Percentiles rank a stretch among this genome's conserved stretches.
These are phyloP conservation scores for Trypanosoma platydactyli DNA, from an alignment of 208 protist genomes.

Conservation along the genomic window DNA sequence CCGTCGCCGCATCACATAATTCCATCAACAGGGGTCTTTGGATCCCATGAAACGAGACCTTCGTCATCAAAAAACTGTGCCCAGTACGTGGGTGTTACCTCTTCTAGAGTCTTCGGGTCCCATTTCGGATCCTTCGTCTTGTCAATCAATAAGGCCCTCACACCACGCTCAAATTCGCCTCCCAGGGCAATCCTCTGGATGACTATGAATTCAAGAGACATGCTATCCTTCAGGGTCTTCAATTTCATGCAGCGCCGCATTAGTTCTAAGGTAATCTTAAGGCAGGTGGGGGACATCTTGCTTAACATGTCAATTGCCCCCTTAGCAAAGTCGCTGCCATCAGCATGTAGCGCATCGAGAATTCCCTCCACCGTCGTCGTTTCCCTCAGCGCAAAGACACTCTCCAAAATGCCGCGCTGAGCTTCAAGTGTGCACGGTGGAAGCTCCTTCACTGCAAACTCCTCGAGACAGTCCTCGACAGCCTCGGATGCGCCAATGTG, in stretches of 20 bases:
- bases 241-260: constrained; percentile 34
- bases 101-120: constrained; percentile 46
- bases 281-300: constrained; percentile 49
- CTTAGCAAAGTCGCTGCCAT: constrained; percentile 33
- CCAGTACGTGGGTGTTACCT: constrained; percentile 39
- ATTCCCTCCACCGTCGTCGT: constrained; percentile 44
- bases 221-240: constrained; percentile 31
- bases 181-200: constrained; percentile 30
- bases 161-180: constrained; percentile 74
- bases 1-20: background rate
- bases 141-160: constrained; percentile 74
- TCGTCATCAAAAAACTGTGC: constrained; percentile 19
- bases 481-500: constrained; percentile 30
- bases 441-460: constrained; percentile 32
- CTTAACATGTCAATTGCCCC: constrained; percentile 28
- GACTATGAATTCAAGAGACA: constrained; percentile 37
- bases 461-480: constrained; percentile 48
- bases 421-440: constrained; percentile 44
- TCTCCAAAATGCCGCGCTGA: constrained; percentile 30
- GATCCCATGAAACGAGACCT: constrained; percentile 19
- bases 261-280: constrained; percentile 56
- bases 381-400: constrained; percentile 34
- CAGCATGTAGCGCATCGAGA: constrained; percentile 25
- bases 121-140: constrained; percentile 79
- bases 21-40: background rate